A percentile compares a stretch with the other conserved stretches of the same genome.
Evolutionary conservation across 306 rosid species (phyloP).

Genomic region (Luffa aegyptiaca): DNA sequence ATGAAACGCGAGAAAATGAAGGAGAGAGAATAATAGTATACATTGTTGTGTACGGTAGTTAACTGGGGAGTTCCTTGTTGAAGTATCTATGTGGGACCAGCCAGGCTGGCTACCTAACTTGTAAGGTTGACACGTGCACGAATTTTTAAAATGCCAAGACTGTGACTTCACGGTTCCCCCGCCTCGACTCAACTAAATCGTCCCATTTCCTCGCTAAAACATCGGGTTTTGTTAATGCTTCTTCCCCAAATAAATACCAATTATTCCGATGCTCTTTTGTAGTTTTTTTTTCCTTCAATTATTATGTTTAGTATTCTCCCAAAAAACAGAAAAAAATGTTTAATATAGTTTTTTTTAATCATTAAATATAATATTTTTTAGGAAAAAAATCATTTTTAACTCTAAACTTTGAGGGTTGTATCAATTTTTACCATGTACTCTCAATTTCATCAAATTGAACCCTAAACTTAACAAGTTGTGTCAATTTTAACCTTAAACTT

Average conservation of each 20-base stretch:
- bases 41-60: conserved; percentile 36
- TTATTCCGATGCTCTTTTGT: no score
- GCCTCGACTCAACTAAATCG: neutral
- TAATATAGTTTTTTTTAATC: no score
- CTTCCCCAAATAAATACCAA: neutral
- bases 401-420: no score
- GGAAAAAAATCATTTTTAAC: no score
- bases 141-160: conserved; percentile 1
- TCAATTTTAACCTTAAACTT: no score
- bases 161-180: conserved; percentile 7
- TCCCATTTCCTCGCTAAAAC: neutral
- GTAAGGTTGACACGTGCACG: conserved; percentile 34
- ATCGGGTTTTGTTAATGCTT: neutral
- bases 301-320: no score
- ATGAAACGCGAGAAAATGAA: conserved; percentile 18
- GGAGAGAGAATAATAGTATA: conserved; percentile 17
- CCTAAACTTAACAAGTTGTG: no score
- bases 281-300: no score
- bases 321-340: no score
- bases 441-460: no score
- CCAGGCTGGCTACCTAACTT: conserved; percentile 44
- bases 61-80: conserved; percentile 25
- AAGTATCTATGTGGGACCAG: conserved; percentile 25
- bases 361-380: no score
- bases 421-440: no score